A percentile compares a stretch with the other conserved stretches of the same genome.
Conservation (phyloP, 2,329 filamentous ascomycete genomes). For the Alternaria ethzedia region DNA sequence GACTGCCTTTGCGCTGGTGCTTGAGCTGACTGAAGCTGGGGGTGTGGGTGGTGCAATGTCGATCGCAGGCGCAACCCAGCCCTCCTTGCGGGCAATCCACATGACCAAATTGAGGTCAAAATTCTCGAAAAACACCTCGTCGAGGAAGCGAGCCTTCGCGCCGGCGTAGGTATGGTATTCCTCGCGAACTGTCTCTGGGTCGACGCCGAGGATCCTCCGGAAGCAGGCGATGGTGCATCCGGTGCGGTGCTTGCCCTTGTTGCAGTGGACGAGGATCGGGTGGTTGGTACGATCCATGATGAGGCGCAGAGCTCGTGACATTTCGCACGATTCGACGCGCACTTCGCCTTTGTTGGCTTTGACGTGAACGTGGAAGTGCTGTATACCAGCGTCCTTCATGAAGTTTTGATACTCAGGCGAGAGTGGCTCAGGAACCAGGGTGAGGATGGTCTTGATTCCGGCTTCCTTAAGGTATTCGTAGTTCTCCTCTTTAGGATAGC, state of each 20-base stretch:
- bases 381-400: conserved; percentile 70
- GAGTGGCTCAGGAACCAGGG: conserved; percentile 58
- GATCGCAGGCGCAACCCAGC: conserved; percentile 30
- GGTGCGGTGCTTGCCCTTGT: conserved; percentile 91
- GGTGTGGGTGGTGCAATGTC: conserved; percentile 30
- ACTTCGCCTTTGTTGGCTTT: conserved; percentile 82
- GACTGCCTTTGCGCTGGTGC: conserved; percentile 15
- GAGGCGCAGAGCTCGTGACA: conserved; percentile 73
- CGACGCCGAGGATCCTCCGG: conserved; percentile 72
- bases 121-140: conserved; percentile 54
- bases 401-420: conserved; percentile 63
- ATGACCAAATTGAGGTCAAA: conserved; percentile 53
- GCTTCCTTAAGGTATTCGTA: conserved; percentile 72
- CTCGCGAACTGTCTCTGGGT: conserved; percentile 65
- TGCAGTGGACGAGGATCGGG: conserved; percentile 88
- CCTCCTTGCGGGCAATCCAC: conserved; percentile 45
- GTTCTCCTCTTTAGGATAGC: conserved; percentile 75
- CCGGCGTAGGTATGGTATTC: conserved; percentile 74
- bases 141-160: conserved; percentile 57
- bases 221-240: conserved; percentile 86
- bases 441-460: conserved; percentile 79
- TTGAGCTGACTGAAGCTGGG: conserved; percentile 25
- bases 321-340: conserved; percentile 53
- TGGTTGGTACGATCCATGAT: conserved; percentile 76
- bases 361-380: conserved; percentile 77